Evolutionary conservation across 106 monocot genomes (phyloP), one percentile per base, ranked within the genome.

Genomic region (Allium cepa): DNA sequence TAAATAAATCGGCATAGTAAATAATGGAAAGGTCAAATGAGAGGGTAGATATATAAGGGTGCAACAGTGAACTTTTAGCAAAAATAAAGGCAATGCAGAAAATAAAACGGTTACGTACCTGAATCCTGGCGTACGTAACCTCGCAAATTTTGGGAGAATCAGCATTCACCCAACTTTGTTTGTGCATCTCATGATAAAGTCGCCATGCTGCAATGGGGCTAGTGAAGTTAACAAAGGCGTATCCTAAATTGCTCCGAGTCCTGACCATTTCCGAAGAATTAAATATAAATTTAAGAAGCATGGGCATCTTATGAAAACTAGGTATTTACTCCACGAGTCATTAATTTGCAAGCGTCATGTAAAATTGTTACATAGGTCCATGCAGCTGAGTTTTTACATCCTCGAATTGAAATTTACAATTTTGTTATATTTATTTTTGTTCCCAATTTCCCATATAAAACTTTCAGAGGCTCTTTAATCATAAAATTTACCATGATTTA

Each of bases 161-260:
- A 52, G 46, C 15, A 15, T 26, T 0, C 0, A 14, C 50, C 83
- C 83, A 83, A 26, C 26, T 10, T 45, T 60, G 57, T 11, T 47
- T 10, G 47, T 83, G 83, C 17, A 83, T 26, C 60, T 53, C 56
- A 1, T 26, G 18, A 53, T 79, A 51, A n/a, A 83, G 55, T 58
- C 75, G 68, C 68, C 71, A 56, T 0, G 79, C 83, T 0, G 69
- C 83, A 0, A 15, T 62, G 0, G 75, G 15, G 28, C 47, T 83
- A 0, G 79, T 76, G 76, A 83, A 83, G 63, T 83, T 79, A 6
- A 83, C 76, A 26, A 79, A 83, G 0, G 79, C 83, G 16, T 83
- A 83, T 12, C 83, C 83, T 13, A 79, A 36, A 49, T 79, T 83
- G 63, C 47, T 47, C 0, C 83, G 72, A 8, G 64, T 83, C 17